A percentile compares a stretch with the other conserved stretches of the same genome.
These are phyloP conservation scores for Astraeus odoratus DNA, from an alignment of 768 basidiomycete species.

Conservation along the genomic window DNA sequence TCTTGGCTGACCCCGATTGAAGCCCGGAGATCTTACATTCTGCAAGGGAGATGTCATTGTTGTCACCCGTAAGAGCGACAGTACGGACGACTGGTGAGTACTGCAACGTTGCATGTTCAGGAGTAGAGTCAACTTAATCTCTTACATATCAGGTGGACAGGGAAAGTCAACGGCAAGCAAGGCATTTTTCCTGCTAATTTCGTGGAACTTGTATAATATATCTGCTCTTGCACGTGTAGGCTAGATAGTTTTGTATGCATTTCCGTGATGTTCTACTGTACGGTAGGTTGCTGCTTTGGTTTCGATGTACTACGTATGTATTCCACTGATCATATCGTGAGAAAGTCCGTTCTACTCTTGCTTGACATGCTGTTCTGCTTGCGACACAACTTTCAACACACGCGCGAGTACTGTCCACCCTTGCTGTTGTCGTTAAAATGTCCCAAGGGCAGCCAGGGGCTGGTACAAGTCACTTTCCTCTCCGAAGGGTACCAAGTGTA, in stretches of 20 bases:
- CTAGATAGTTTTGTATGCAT: neutral
- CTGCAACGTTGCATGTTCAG: conserved; percentile 1
- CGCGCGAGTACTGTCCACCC: too few species aligned
- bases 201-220: conserved; percentile 47
- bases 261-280: too few species aligned
- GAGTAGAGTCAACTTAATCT: neutral
- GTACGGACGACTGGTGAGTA: conserved; percentile 65
- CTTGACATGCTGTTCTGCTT: too few species aligned
- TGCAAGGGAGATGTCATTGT: conserved; percentile 68
- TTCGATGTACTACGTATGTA: too few species aligned
- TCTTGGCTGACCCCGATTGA: neutral
- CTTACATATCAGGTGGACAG: conserved; percentile 57
- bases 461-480: conserved; percentile 25
- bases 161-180: conserved; percentile 49
- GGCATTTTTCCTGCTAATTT: conserved; percentile 84
- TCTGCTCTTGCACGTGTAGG: neutral
- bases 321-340: too few species aligned
- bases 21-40: conserved; percentile 74
- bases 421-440: too few species aligned
- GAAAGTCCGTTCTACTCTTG: too few species aligned
- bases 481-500: conserved; percentile 13
- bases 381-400: too few species aligned
- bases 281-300: too few species aligned
- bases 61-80: conserved; percentile 62
- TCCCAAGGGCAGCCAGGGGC: too few species aligned